Percentiles rank a stretch among this genome's conserved stretches.
Evolutionary conservation across 2,329 filamentous ascomycete species (phyloP).

Genomic region (Sporothrix curviconia): DNA sequence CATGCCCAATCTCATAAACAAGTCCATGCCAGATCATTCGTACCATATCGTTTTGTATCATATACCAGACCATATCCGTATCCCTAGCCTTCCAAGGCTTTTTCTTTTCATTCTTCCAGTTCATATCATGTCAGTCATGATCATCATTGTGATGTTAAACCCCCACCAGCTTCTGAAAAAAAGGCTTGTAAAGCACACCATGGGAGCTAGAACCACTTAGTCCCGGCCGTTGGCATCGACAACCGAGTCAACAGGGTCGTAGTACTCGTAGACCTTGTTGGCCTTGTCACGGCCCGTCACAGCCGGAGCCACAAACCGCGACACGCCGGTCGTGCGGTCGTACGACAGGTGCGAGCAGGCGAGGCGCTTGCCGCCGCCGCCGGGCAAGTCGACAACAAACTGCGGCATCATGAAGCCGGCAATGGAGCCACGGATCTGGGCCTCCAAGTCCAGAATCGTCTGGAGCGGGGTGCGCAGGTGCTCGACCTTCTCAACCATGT

Average conservation of each 20-base stretch:
- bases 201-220: too few species aligned
- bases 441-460: conserved; percentile 52
- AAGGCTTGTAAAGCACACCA: too few species aligned
- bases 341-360: conserved; percentile 48
- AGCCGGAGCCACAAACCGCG: conserved; percentile 50
- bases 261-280: conserved; percentile 49
- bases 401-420: conserved; percentile 57
- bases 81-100: too few species aligned
- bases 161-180: too few species aligned
- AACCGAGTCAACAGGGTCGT: conserved; percentile 40
- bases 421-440: conserved; percentile 51
- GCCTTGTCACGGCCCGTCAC: conserved; percentile 39
- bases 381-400: conserved; percentile 58
- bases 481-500: conserved; percentile 55
- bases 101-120: too few species aligned
- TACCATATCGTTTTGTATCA: too few species aligned
- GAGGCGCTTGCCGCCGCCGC: conserved; percentile 56
- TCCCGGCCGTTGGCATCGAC: background rate
- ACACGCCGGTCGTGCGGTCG: conserved; percentile 45
- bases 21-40: too few species aligned
- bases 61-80: too few species aligned
- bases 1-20: too few species aligned
- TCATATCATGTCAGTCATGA: too few species aligned
- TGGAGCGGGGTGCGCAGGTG: conserved; percentile 56
- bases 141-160: too few species aligned